Evolutionary conservation across 2,329 filamentous ascomycete species (phyloP).

Genomic region (Xylaria arbuscula): DNA sequence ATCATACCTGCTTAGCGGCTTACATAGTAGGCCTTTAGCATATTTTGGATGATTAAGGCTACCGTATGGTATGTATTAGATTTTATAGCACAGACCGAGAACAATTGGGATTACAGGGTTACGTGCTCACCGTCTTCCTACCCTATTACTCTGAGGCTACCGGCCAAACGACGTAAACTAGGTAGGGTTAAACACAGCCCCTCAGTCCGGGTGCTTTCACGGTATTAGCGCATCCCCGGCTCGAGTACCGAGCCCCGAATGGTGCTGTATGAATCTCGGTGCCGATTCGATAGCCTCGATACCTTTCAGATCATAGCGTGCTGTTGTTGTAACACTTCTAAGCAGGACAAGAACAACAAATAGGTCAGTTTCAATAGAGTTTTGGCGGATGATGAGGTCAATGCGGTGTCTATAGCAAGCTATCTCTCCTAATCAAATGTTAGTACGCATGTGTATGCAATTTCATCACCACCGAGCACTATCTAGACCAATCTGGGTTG

Average conservation of each 20-base stretch:
- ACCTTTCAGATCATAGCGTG: not conserved
- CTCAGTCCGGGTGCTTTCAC: not conserved
- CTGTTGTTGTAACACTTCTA: not conserved
- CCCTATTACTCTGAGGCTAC: not conserved
- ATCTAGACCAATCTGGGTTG: not conserved
- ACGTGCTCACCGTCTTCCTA: not conserved
- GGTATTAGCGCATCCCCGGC: not conserved
- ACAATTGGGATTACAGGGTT: not conserved
- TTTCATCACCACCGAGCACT: not conserved
- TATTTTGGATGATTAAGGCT: not conserved
- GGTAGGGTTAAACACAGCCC: not conserved
- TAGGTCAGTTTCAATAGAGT: conserved; percentile 2
- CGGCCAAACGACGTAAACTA: not conserved
- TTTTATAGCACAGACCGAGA: not conserved
- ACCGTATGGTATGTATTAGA: not conserved
- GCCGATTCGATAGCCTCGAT: no score
- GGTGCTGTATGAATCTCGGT: not conserved
- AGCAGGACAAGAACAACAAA: not conserved
- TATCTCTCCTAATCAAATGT: not conserved
- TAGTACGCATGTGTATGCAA: not conserved
- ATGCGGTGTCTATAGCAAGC: not conserved
- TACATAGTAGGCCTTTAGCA: not conserved
- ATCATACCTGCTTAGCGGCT: not conserved
- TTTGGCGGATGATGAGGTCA: not conserved
- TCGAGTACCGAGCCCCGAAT: not conserved